phyloP scores from a whole-genome alignment of 2,329 filamentous ascomycete genomes.

The Stagonosporopsis rhizophila region DNA sequence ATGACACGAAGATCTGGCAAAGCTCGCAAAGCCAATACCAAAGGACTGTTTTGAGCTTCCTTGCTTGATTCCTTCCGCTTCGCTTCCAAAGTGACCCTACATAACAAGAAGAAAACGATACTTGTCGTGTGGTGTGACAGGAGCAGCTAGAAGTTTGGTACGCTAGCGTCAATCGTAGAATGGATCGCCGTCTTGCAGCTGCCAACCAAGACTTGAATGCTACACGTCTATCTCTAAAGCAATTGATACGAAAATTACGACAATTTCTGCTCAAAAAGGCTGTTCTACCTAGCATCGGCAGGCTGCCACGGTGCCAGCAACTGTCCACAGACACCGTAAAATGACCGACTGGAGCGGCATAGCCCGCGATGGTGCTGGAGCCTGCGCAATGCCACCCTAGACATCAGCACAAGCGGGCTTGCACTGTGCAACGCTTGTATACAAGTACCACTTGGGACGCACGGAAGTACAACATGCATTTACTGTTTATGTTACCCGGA shows the following conservation, averaged over 20 bases:
- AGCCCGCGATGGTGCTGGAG: conserved; percentile 6
- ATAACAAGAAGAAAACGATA: neutral
- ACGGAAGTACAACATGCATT: neutral
- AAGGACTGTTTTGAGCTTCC: neutral
- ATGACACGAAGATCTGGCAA: neutral
- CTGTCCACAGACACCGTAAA: neutral
- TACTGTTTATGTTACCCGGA: neutral
- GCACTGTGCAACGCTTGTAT: conserved; percentile 14
- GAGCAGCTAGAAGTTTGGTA: neutral
- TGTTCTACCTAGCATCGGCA: neutral
- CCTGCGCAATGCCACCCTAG: conserved; percentile 7
- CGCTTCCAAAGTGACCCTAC: neutral
- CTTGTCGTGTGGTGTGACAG: neutral
- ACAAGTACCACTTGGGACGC: conserved; percentile 10
- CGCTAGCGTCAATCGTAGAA: neutral
- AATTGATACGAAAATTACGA: neutral
- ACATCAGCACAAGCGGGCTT: conserved; percentile 3
- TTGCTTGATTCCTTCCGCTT: neutral
- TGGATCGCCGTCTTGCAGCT: conserved; percentile 7
- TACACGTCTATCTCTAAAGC: neutral
- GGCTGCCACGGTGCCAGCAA: conserved; percentile 6
- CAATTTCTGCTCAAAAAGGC: neutral
- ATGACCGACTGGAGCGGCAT: conserved; percentile 4
- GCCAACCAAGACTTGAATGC: neutral
- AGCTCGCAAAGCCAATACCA: neutral